These are phyloP conservation scores for Xerocomus nothofagi DNA, from an alignment of 1,284 basidiomycete species.

Conservation along the genomic window DNA sequence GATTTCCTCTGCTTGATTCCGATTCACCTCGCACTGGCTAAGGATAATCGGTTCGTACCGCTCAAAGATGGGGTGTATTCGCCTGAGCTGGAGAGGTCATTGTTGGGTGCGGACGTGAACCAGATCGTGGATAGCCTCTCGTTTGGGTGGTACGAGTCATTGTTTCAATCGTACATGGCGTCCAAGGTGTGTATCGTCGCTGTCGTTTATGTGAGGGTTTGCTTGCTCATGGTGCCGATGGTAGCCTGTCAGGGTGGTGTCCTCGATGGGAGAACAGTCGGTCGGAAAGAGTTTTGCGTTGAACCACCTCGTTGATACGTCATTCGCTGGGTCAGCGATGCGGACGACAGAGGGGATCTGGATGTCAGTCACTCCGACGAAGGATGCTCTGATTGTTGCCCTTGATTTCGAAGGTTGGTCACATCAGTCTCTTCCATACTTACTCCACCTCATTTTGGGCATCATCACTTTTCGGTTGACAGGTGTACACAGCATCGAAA, in stretches of 20 bases:
- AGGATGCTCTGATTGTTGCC: conserved; percentile 53
- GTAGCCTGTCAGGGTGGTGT: conserved; percentile 62
- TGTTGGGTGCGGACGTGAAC: conserved; percentile 60
- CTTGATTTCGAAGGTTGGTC: conserved; percentile 60
- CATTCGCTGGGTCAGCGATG: conserved; percentile 68
- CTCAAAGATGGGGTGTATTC: conserved; percentile 59
- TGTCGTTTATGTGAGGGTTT: rapidly evolving
- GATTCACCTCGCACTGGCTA: conserved; percentile 58
- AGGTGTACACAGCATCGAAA: conserved; percentile 66
- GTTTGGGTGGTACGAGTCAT: conserved; percentile 66
- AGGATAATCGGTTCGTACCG: conserved; percentile 59
- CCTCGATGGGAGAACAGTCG: conserved; percentile 69
- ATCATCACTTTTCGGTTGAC: background rate
- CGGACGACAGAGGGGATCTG: conserved; percentile 66
- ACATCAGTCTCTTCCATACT: background rate
- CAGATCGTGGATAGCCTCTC: conserved; percentile 55
- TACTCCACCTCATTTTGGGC: background rate
- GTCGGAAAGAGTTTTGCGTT: conserved; percentile 63
- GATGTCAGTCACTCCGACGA: conserved; percentile 66
- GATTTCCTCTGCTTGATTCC: conserved; percentile 63
- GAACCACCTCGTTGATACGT: conserved; percentile 63
- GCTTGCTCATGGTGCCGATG: background rate
- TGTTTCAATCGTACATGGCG: conserved; percentile 63
- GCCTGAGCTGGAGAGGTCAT: conserved; percentile 46
- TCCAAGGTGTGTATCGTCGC: conserved; percentile 41